Conservation (phyloP, 2,329 filamentous ascomycete species). For the Lachnellula subtilissima region DNA sequence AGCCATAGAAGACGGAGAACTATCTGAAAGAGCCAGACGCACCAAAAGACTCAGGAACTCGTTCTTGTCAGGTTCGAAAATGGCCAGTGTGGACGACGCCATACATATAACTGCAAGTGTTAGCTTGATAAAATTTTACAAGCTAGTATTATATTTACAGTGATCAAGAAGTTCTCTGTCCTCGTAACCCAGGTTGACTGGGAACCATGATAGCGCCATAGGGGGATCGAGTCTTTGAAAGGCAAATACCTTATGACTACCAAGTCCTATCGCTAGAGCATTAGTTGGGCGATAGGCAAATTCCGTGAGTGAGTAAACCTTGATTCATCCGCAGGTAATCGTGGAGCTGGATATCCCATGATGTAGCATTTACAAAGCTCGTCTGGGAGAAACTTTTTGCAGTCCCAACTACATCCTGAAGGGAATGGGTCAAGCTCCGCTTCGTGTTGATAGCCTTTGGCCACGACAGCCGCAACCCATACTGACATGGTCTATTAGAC, state of each 20-base stretch:
- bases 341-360: conserved; percentile 24
- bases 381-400: conserved; percentile 16
- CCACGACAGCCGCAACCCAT: conserved; percentile 23
- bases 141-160: conserved; percentile 13
- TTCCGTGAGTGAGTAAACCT: conserved; percentile 17
- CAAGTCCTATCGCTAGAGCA: conserved; percentile 17
- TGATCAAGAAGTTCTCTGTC: conserved; percentile 21
- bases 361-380: conserved; percentile 22
- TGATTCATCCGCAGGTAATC: conserved; percentile 21
- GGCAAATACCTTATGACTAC: conserved; percentile 13
- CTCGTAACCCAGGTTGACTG: conserved; percentile 15
- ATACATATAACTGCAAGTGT: conserved; percentile 18
- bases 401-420: conserved; percentile 17
- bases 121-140: conserved; percentile 12
- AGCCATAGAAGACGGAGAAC: conserved; percentile 18
- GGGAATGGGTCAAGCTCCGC: conserved; percentile 18
- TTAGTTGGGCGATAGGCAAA: conserved; percentile 17
- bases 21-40: conserved; percentile 21
- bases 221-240: conserved; percentile 17
- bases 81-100: conserved; percentile 18
- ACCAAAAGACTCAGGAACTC: conserved; percentile 20
- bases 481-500: conserved; percentile 19
- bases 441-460: conserved; percentile 20
- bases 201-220: conserved; percentile 19
- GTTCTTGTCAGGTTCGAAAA: conserved; percentile 21